Evolutionary conservation across 2,329 filamentous ascomycete genomes (phyloP).

Genomic region (Ophiostoma novo-ulmi): DNA sequence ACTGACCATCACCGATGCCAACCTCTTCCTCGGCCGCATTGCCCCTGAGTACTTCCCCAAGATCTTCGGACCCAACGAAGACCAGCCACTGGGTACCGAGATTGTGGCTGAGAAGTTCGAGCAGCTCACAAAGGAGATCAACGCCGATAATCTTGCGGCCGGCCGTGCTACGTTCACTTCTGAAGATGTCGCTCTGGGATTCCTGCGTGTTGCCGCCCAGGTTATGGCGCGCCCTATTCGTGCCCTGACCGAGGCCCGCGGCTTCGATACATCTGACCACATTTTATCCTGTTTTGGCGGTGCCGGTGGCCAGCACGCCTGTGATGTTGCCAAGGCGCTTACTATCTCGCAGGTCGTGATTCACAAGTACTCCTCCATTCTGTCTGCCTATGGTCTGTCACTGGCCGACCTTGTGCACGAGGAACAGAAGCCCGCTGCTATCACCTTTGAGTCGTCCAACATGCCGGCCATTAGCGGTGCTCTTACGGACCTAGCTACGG

Average conservation of each 20-base stretch:
- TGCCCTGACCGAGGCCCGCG: constrained; percentile 87
- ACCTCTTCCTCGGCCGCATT: constrained; percentile 55
- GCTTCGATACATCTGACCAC: constrained; percentile 83
- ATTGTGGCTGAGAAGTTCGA: constrained; percentile 69
- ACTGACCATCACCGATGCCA: constrained; percentile 54
- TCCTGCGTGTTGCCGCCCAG: constrained; percentile 66
- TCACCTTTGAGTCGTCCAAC: constrained; percentile 52
- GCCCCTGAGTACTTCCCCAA: constrained; percentile 59
- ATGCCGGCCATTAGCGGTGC: background rate
- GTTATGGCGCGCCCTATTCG: constrained; percentile 75
- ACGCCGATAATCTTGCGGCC: constrained; percentile 53
- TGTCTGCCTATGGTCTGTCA: constrained; percentile 89
- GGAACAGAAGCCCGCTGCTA: constrained; percentile 68
- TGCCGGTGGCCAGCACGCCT: constrained; percentile 84
- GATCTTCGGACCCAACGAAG: constrained; percentile 62
- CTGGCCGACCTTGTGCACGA: constrained; percentile 89
- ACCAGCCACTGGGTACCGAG: constrained; percentile 71
- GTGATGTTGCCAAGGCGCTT: constrained; percentile 76
- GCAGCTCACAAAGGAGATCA: constrained; percentile 78
- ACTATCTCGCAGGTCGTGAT: constrained; percentile 80
- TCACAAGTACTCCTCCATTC: constrained; percentile 78
- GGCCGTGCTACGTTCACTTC: constrained; percentile 41
- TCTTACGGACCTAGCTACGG: constrained; percentile 63
- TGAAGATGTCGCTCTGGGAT: constrained; percentile 58
- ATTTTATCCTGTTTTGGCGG: constrained; percentile 88